Evolutionary conservation across 1,284 basidiomycete species (phyloP), one percentile per base, ranked within the genome.

Genomic region (Ceratobasidium sp.): DNA sequence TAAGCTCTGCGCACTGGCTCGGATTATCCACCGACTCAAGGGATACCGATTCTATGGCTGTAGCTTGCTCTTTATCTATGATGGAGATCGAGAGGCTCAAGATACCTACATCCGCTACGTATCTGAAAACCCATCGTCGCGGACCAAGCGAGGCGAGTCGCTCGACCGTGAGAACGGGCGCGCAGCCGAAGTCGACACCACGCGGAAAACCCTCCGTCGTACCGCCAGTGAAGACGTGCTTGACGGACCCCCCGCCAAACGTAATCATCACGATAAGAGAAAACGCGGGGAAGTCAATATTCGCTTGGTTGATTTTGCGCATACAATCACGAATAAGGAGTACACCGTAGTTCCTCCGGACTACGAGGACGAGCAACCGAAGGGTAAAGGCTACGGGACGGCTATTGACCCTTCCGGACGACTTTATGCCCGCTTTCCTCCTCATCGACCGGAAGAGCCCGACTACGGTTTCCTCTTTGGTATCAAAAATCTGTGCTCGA

Each of bases 31-130:
- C 78, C 88, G 91, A 3, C 83, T 99, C 71, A 90, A 91, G 76
- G 94, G 97, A 9, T 99, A 95, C 82, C 89, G 97, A 43, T 99
- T 99, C 81, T 99, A 99, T 79, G 97, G 97, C 26, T 98, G 96
- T 82, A 96, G 93, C 77, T 86, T 99, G 61, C 88, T 99, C 73
- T 88, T 99, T 79, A 97, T 99, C 80, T 99, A 99, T 80, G 97
- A 99, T 79, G 97, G 97, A 60, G 96, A 98, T 79, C 85, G 85
- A 60, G 92, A 94, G 75, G 87, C 89, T 1, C 97, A 98, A 80
- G 89, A 92, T 75, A 84, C 83, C n/a, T 89, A 90, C 78, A 84
- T 87, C 30, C 79, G 85, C 9, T 86, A 84, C 45, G 84, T 85
- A 9, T 82, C 86, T 50, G 91, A 93, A 75, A 84, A 89, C 62